These are phyloP conservation scores for Naegleria fowleri DNA, from an alignment of 208 protist species.

Conservation along the genomic window DNA sequence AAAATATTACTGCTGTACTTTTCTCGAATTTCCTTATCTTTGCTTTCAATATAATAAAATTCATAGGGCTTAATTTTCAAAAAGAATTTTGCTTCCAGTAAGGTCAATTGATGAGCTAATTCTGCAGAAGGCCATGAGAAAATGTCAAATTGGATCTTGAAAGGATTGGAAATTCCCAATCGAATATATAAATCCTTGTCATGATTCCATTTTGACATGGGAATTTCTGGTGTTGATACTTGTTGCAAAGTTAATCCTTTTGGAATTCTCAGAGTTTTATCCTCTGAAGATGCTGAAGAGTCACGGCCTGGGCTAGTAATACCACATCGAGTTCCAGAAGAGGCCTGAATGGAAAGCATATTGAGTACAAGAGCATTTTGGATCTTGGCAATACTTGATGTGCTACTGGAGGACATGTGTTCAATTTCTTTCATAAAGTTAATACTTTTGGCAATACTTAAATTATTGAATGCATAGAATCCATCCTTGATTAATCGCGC, in stretches of 20 bases:
- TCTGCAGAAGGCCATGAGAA: background rate
- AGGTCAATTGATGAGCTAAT: constrained; percentile 28
- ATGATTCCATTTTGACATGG: background rate
- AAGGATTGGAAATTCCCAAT: background rate
- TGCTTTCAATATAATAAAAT: constrained; percentile 33
- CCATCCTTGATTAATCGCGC: background rate
- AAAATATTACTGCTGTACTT: constrained; percentile 37
- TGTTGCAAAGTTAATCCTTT: background rate
- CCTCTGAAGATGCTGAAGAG: background rate
- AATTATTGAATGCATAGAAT: background rate
- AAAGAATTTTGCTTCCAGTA: constrained; percentile 35
- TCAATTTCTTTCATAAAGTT: background rate
- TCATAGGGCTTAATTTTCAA: constrained; percentile 37
- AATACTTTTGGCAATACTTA: background rate
- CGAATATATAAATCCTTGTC: background rate
- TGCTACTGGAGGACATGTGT: background rate
- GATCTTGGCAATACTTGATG: background rate
- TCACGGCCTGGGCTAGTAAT: background rate
- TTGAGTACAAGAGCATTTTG: background rate
- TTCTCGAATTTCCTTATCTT: constrained; percentile 29
- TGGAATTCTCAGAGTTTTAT: background rate
- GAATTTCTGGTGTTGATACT: background rate
- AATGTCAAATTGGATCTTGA: constrained; percentile 9
- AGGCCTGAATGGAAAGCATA: background rate
- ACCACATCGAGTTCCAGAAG: background rate